A percentile compares a stretch with the other conserved stretches of the same genome.
These are phyloP conservation scores for Rhododendron vialii DNA, from an alignment of 148 eudicot genomes.

Conservation along the genomic window DNA sequence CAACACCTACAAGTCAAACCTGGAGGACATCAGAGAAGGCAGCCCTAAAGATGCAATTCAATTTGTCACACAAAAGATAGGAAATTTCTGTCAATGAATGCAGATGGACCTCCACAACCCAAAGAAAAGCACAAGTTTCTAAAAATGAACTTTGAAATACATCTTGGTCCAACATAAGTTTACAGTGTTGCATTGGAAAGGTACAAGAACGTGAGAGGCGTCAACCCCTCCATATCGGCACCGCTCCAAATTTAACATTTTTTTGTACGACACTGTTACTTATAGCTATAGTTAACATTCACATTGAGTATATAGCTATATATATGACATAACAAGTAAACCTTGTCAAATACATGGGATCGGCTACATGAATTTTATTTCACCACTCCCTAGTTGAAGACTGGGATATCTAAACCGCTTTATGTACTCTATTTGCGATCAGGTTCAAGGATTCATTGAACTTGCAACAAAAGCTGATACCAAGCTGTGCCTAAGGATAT, in stretches of 20 bases:
- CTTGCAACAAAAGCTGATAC: background rate
- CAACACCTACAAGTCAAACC: no score
- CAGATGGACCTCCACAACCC: background rate
- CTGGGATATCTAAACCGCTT: background rate
- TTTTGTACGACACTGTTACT: background rate
- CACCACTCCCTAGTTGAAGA: background rate
- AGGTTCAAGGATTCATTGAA: background rate
- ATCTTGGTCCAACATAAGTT: background rate
- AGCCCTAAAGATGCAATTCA: background rate
- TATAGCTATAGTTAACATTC: background rate
- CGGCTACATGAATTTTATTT: background rate
- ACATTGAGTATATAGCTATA: background rate
- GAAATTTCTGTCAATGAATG: background rate
- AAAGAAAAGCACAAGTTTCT: background rate
- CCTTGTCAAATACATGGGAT: background rate
- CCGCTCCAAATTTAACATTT: background rate
- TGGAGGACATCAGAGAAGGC: no score
- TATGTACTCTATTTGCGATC: background rate
- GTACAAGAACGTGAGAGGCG: background rate
- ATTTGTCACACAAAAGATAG: background rate
- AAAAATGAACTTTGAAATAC: background rate
- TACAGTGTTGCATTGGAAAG: background rate
- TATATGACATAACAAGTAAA: background rate
- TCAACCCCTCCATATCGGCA: background rate
- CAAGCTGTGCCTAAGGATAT: background rate